phyloP scores from a whole-genome alignment of 306 rosid species.

The Prunus padus region DNA sequence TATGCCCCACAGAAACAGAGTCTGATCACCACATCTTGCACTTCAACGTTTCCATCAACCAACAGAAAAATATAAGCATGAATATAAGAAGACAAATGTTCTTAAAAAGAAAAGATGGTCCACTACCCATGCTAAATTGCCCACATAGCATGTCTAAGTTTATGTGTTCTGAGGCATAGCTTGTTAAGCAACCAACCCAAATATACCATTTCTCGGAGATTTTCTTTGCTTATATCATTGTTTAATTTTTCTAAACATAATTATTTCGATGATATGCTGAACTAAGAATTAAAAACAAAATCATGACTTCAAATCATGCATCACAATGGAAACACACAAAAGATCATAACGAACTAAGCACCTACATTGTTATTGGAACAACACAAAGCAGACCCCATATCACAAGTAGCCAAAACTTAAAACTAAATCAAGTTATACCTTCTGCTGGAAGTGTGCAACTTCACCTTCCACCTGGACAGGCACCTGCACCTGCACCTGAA shows the following conservation, averaged over 20 bases:
- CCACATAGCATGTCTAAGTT: neutral
- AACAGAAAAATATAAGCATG: neutral
- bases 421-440: conserved; percentile 46
- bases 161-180: neutral
- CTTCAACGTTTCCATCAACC: neutral
- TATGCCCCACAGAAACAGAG: neutral
- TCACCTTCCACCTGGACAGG: conserved; percentile 56
- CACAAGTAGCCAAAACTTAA: neutral
- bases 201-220: neutral
- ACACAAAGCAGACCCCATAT: neutral
- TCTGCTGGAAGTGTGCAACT: conserved; percentile 49
- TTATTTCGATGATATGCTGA: neutral
- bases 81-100: neutral
- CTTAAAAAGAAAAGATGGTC: neutral
- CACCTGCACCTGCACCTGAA: conserved; percentile 61
- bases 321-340: neutral
- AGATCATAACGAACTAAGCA: neutral
- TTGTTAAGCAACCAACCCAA: neutral
- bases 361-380: neutral
- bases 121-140: neutral
- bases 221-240: neutral
- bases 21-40: neutral
- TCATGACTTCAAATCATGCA: neutral
- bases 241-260: neutral
- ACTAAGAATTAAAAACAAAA: neutral